These are phyloP conservation scores for Lepidium aucheri DNA, from an alignment of 345 rosid genomes.

Conservation along the genomic window DNA sequence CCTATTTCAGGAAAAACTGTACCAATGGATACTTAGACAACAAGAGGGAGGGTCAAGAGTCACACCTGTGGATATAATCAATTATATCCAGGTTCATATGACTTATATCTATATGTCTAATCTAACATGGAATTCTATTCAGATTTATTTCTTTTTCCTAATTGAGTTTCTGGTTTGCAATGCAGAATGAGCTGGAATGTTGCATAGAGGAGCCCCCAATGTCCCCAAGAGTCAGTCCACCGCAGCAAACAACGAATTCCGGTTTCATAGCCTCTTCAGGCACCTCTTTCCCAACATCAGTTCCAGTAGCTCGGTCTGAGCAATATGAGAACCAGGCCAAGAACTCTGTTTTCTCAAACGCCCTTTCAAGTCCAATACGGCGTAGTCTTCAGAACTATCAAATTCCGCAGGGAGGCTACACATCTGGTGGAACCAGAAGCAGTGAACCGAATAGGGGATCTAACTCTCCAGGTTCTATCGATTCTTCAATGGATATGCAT, in stretches of 20 bases:
- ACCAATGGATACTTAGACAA: constrained; percentile 81
- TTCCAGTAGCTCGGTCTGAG: constrained; percentile 45
- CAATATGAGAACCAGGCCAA: constrained; percentile 64
- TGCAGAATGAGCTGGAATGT: constrained; percentile 52
- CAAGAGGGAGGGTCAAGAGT: constrained; percentile 83
- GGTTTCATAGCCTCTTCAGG: constrained; percentile 49
- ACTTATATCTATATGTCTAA: not conserved
- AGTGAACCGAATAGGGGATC: constrained; percentile 46
- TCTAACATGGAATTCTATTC: not conserved
- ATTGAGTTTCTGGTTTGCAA: not conserved
- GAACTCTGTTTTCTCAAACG: constrained; percentile 77
- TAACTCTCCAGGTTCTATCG: constrained; percentile 55
- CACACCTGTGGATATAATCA: constrained; percentile 52
- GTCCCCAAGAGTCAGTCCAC: constrained; percentile 51
- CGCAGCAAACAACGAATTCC: constrained; percentile 39
- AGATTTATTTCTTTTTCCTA: not conserved
- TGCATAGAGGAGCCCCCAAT: constrained; percentile 44
- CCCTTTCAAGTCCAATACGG: constrained; percentile 68
- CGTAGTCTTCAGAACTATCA: constrained; percentile 70
- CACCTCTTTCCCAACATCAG: constrained; percentile 39
- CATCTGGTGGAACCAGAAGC: constrained; percentile 42
- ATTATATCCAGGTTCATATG: constrained; percentile 60
- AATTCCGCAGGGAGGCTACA: constrained; percentile 58
- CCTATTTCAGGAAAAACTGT: constrained; percentile 61
- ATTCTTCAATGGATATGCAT: constrained; percentile 88